Base-by-base conservation (phyloP, 345 rosid genomes). In the Diplotaxis tenuifolia region DNA sequence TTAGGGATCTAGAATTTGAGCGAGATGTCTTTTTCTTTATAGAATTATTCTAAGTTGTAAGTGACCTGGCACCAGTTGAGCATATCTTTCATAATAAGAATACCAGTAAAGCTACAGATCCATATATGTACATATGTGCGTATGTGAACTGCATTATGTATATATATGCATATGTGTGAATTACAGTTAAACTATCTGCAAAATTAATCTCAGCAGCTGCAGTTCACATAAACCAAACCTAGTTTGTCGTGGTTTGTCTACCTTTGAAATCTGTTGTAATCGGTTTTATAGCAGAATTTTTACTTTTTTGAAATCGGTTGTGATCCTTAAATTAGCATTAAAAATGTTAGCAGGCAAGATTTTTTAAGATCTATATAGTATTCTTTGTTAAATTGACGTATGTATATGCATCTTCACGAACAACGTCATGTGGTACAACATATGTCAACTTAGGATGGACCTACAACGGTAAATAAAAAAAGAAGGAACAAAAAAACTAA, bases 401-500 rank as follows among this genome's bases (percentile, higher is more conserved):
- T 10, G 11, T 25, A 25, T 25, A 25, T 25, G 28, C 27, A 36
- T 14, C 49, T 55, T 7, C 9, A 73, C 31, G 32, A 72, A 47
- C 22, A 38, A 64, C 61, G 62, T 20, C 56, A 55, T 47, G 56
- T 16, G 20, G 20, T 47, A 45, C 34, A 49, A 59, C 25, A 25
- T 54, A 65, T 73, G 50, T 42, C 50, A 42, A 42, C 19, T 14
- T 42, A 42, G 50, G 18, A 42, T 45, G 77, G 77, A 58, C 72
- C 77, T 29, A 66, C 58, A 65, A 65, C 15, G n/a, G 38, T 47
- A 57, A 45, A 47, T 21, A 4, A 56, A 56, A 73, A 42, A 8
- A 9, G 9, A 14, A 40, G 55, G 78, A 75, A 75, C 78, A 67
- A 67, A 50, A 52, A 11, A n/a, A 59, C 42, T 67, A 32, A 58